These are phyloP conservation scores for Tetrahymena thermophila DNA, from an alignment of 73 alveolate species.

Conservation along the genomic window DNA sequence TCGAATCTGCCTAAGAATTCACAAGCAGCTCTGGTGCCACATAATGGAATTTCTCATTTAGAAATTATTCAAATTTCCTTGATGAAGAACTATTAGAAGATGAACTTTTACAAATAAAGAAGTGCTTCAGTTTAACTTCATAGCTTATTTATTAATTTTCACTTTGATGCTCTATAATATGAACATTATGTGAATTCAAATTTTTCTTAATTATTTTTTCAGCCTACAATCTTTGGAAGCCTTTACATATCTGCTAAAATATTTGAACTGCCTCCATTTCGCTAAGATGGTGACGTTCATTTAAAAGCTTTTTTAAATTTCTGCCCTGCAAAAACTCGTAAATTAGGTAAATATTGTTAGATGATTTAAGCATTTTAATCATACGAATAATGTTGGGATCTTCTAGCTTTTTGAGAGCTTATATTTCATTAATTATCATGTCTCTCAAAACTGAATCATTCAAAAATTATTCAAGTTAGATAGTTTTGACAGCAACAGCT, in stretches of 20 bases:
- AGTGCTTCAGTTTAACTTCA: slow-evolving; percentile 20
- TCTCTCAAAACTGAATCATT: slow-evolving; percentile 32
- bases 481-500: slow-evolving; percentile 46
- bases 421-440: slow-evolving; percentile 38
- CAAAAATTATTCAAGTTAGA: slow-evolving; percentile 23
- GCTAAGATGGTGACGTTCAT: slow-evolving; percentile 6
- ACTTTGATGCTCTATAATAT: slow-evolving; percentile 2
- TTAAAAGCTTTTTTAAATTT: slow-evolving; percentile 7
- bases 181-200: slow-evolving; percentile 23
- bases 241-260: slow-evolving; percentile 15
- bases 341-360: slow-evolving; percentile 29
- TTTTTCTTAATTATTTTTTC: slow-evolving; percentile 33
- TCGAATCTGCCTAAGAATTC: not conserved
- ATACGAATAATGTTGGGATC: slow-evolving; percentile 36
- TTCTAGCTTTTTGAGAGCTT: slow-evolving; percentile 36
- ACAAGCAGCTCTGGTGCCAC: slow-evolving; percentile 33
- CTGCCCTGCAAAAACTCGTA: slow-evolving; percentile 41
- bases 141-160: not conserved
- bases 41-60: slow-evolving; percentile 6
- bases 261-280: slow-evolving; percentile 32
- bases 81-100: slow-evolving; percentile 21
- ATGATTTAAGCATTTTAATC: slow-evolving; percentile 42
- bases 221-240: slow-evolving; percentile 18
- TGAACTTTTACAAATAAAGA: slow-evolving; percentile 37
- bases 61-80: not conserved